Evolutionary conservation across 768 basidiomycete genomes (phyloP).

Genomic region (Lactarius evosmus): DNA sequence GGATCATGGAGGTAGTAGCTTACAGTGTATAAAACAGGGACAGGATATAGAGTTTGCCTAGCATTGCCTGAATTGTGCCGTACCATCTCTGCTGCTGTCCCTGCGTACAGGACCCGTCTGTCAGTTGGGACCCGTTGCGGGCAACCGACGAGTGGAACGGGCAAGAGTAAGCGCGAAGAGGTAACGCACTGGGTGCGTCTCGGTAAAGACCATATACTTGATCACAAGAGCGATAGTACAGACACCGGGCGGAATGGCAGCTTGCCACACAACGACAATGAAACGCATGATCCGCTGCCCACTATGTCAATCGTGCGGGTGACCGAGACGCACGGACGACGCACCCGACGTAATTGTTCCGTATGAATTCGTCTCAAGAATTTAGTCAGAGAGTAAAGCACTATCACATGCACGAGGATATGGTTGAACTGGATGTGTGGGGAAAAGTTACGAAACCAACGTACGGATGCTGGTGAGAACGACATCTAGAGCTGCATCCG

Average conservation of each 20-base stretch:
- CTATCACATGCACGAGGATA: neutral
- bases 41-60: conserved; percentile 20
- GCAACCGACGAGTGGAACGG: neutral
- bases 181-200: conserved; percentile 15
- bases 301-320: neutral
- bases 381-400: conserved; percentile 6
- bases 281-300: conserved; percentile 13
- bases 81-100: conserved; percentile 9
- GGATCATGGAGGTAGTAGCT: neutral
- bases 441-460: neutral
- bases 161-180: neutral
- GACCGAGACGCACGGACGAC: neutral
- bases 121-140: neutral
- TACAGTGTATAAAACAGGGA: conserved; percentile 20
- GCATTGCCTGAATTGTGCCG: conserved; percentile 17
- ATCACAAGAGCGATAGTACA: conserved; percentile 17
- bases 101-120: neutral
- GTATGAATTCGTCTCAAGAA: conserved; percentile 15
- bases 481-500: conserved; percentile 11
- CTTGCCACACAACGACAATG: conserved; percentile 16
- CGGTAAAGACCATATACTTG: conserved; percentile 12
- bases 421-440: neutral
- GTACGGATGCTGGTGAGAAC: conserved; percentile 13
- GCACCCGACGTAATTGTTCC: conserved; percentile 16
- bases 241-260: conserved; percentile 13